phyloP scores from a whole-genome alignment of 1,284 basidiomycete genomes.

The Coniferiporia sulphurascens region DNA sequence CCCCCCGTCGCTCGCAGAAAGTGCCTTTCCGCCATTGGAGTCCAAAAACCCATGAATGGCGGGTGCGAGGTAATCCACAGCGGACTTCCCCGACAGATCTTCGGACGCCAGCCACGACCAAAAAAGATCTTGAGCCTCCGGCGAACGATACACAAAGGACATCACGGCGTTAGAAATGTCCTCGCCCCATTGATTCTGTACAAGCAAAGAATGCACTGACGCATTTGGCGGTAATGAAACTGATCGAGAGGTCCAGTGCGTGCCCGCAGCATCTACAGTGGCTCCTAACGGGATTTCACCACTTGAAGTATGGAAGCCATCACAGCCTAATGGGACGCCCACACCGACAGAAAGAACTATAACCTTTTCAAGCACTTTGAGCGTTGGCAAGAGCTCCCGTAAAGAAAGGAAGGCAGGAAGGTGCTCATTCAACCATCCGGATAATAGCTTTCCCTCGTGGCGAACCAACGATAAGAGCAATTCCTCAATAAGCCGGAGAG shows the following conservation, averaged over 20 bases:
- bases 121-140: constrained; percentile 5
- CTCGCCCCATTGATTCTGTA: constrained; percentile 8
- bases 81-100: background rate
- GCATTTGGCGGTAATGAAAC: background rate
- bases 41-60: constrained; percentile 7
- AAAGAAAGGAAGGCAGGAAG: constrained; percentile 1
- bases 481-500: background rate
- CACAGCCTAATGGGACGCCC: constrained; percentile 13
- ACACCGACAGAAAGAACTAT: constrained; percentile 7
- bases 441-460: background rate
- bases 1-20: background rate
- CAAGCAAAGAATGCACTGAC: constrained; percentile 5
- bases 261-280: constrained; percentile 6
- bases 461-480: background rate
- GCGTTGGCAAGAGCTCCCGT: background rate
- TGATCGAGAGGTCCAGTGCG: constrained; percentile 12
- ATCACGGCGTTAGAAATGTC: constrained; percentile 9
- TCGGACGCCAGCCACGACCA: constrained; percentile 8
- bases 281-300: background rate
- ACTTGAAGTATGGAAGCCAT: background rate
- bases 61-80: background rate
- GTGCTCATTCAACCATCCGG: constrained; percentile 3
- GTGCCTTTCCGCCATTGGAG: background rate
- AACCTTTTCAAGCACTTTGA: constrained; percentile 1
- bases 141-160: constrained; percentile 13